Evolutionary conservation across 768 basidiomycete genomes (phyloP).

Genomic region (Calocybe indica): DNA sequence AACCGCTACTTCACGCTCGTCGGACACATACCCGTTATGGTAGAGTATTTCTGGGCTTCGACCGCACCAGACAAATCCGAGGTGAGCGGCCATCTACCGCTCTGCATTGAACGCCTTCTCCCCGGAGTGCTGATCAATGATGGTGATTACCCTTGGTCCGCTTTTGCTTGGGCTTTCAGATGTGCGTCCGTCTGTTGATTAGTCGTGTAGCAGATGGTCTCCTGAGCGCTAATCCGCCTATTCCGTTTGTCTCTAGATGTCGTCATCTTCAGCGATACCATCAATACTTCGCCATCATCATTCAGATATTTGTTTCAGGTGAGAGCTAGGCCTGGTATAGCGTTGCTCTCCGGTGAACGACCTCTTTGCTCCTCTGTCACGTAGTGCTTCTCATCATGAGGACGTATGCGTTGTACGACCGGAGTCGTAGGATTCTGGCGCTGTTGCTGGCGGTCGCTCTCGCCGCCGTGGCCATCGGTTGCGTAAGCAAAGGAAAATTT

Average conservation of each 20-base stretch:
- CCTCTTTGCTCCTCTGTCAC: neutral
- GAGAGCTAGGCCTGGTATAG: neutral
- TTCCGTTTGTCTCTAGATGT: slow-evolving; percentile 4
- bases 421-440: slow-evolving; percentile 21
- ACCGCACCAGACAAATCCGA: slow-evolving; percentile 7
- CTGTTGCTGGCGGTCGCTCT: slow-evolving; percentile 20
- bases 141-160: too few relatives aligned
- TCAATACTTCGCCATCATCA: slow-evolving; percentile 10
- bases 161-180: too few relatives aligned
- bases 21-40: slow-evolving; percentile 22
- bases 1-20: slow-evolving; percentile 29
- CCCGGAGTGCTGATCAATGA: too few relatives aligned
- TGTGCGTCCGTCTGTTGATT: too few relatives aligned
- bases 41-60: slow-evolving; percentile 18
- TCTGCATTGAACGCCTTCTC: too few relatives aligned
- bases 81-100: neutral
- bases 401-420: slow-evolving; percentile 37
- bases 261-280: slow-evolving; percentile 9
- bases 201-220: too few relatives aligned
- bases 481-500: slow-evolving; percentile 17
- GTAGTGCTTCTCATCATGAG: slow-evolving; percentile 33
- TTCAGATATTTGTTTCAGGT: slow-evolving; percentile 11
- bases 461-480: slow-evolving; percentile 19
- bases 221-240: too few relatives aligned
- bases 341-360: too few relatives aligned